Percentiles rank a stretch among this genome's conserved stretches.
These are phyloP conservation scores for Gomphus sp. DNA, from an alignment of 1,284 basidiomycete species.

Conservation along the genomic window DNA sequence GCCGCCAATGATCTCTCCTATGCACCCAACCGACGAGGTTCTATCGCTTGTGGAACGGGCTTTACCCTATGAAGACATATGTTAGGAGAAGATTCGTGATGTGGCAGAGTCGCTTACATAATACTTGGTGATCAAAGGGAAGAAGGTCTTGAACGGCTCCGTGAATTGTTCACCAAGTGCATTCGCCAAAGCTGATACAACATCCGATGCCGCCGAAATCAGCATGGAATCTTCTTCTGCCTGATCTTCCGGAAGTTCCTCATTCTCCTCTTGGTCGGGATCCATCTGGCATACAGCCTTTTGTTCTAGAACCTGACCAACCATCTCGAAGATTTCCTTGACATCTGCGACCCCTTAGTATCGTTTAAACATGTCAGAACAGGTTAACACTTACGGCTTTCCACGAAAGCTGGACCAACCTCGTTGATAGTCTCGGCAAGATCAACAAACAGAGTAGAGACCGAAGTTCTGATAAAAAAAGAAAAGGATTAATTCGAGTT, in stretches of 20 bases:
- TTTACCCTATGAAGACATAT: constrained; percentile 47
- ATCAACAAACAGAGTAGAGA: constrained; percentile 77
- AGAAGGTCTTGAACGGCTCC: constrained; percentile 79
- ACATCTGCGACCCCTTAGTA: constrained; percentile 41
- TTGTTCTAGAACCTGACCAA: constrained; percentile 80
- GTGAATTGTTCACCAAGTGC: constrained; percentile 82
- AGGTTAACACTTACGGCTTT: constrained; percentile 41
- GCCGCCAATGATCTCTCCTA: constrained; percentile 93
- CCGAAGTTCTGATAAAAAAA: constrained; percentile 60
- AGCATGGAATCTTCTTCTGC: constrained; percentile 97
- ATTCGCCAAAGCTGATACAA: constrained; percentile 86
- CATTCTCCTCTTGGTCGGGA: constrained; percentile 85
- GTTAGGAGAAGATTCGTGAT: neutral
- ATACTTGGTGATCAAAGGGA: constrained; percentile 87
- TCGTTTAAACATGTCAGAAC: neutral
- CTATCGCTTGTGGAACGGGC: constrained; percentile 85
- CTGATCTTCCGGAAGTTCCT: constrained; percentile 57
- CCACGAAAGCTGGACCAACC: constrained; percentile 78
- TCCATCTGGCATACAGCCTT: constrained; percentile 95
- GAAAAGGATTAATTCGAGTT: neutral
- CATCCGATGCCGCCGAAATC: constrained; percentile 89
- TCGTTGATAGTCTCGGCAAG: constrained; percentile 88
- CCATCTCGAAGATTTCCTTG: constrained; percentile 72
- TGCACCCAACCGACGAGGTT: constrained; percentile 86
- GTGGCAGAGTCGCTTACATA: constrained; percentile 53